These are phyloP conservation scores for Achaetomium macrosporum DNA, from an alignment of 2,329 filamentous ascomycete genomes.

Conservation along the genomic window DNA sequence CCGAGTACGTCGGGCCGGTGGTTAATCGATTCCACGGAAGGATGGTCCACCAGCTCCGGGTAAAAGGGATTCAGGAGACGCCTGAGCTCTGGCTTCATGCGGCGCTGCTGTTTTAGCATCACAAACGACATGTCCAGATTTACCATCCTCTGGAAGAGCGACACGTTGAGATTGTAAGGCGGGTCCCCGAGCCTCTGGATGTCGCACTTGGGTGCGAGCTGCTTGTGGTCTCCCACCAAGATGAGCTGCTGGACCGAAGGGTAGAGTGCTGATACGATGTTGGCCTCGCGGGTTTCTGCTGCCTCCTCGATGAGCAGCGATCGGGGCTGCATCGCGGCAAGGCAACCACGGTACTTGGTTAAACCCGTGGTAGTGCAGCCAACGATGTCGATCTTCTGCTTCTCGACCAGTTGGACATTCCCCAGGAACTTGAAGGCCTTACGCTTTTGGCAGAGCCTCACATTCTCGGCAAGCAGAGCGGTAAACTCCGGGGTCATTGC, in stretches of 20 bases:
- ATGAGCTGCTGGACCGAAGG: conserved; percentile 49
- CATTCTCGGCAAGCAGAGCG: conserved; percentile 44
- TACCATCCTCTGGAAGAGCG: conserved; percentile 76
- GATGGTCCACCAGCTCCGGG: conserved; percentile 39
- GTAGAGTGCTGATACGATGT: conserved; percentile 47
- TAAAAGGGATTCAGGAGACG: conserved; percentile 45
- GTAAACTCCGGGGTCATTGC: conserved; percentile 43
- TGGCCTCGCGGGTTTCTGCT: conserved; percentile 66
- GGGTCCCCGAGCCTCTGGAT: conserved; percentile 50
- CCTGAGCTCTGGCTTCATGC: conserved; percentile 45
- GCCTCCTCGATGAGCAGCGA: conserved; percentile 74
- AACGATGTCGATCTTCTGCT: conserved; percentile 45
- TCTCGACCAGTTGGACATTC: conserved; percentile 42
- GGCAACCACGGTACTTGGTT: conserved; percentile 69
- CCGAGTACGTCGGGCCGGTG: conserved; percentile 39
- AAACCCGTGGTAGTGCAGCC: conserved; percentile 72
- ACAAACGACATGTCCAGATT: conserved; percentile 56
- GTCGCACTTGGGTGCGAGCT: conserved; percentile 65
- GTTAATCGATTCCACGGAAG: conserved; percentile 30
- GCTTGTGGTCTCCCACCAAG: conserved; percentile 72
- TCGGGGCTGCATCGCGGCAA: conserved; percentile 59
- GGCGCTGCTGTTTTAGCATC: conserved; percentile 61
- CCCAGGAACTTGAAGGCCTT: conserved; percentile 54
- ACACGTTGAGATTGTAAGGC: conserved; percentile 64
- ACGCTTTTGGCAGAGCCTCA: conserved; percentile 43